Base-by-base conservation (phyloP, 352 stramenopile species). In the Globisporangium megalacanthum region DNA sequence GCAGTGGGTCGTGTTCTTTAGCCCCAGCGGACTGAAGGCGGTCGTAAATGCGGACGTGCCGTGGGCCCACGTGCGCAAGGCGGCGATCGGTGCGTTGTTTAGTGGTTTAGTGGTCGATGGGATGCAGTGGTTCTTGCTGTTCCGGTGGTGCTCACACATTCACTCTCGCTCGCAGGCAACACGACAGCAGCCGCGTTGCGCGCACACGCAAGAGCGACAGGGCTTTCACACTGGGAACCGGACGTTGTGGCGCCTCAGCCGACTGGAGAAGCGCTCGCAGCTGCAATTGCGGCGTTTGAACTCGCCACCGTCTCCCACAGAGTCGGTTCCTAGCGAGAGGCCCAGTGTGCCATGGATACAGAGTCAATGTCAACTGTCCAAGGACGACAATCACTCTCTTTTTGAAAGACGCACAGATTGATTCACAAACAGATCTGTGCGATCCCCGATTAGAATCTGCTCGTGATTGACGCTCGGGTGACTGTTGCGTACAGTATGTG, bases 1-100 rank as follows among this genome's bases (percentile, higher is more conserved):
- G 7, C 56, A 81, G 13, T 94, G 84, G 84, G 64, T 92, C 33
- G 81, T 77, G 15, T 92, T 87, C 66, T 94, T 94, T 57, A 94
- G 84, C 58, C 84, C 84, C 0, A 94, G 84, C 41, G 84, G 84
- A 4, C 65, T 94, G 6, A 81, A 84, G 37, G 80, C 73, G 10
- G 69, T 79, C 3, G 77, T 77, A 9, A 61, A 65, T 1, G 20
- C 88, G 29, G 33, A 49, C 33, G 39, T 84, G 14, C 64, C 69
- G 31, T 92, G 81, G 84, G 45, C 61, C n/a, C 62, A 48, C 6
- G 76, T 94, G 48, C 77, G 74, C 41, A 94, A 94, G 53, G 84
- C 77, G 31, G 76, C 84, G 0, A 91, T 94, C 44, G 83, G 83
- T 89, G 69, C 44, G 75, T 62, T 17, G 33, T 5, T 33, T 14